Base-by-base conservation (phyloP, 2,329 filamentous ascomycete genomes). In the Diaporthe amygdali region DNA sequence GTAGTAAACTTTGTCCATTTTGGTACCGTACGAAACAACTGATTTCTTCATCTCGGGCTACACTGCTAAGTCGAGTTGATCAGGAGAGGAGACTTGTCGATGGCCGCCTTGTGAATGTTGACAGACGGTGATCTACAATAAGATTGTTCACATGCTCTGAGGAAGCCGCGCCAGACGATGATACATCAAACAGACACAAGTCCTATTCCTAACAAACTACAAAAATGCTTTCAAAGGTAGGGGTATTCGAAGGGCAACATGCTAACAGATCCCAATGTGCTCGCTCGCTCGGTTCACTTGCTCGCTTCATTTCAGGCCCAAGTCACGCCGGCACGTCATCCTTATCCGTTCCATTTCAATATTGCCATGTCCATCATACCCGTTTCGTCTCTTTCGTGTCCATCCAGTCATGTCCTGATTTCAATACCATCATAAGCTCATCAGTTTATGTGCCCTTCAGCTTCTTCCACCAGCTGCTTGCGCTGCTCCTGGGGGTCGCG, bases 381-480 rank as follows among this genome's bases (percentile, higher is more conserved):
- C 39, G 17, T 63, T 47, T 25, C 56, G 20, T 63, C 20, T 27
- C 56, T 34, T 63, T 63, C 56, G 27, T 34, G 17, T n/a, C 17
- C 66, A 47, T 56, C 66, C 27, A 34, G 30, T 56, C 66, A 34
- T 68, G 22, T n/a, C 3, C 20, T 34, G 5, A 49, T 27, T 9
- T 8, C 39, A 17, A 3, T 37, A n/a, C 25, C 39, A 37, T 68
- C 66, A 22, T 68, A 55, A 37, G 15, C 52, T 56, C 39, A 22
- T 70, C 61, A 55, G 25, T 64, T 72, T 47, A 77, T 39, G 55
- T 73, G 25, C 78, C 76, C 3, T 84, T 85, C 66, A 89, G 78
- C 81, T 89, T 89, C 81, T 82, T 87, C 88, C 88, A 90, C 88
- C 88, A 90, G 74, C 87, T 89, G n/a, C 68, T 69, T 15, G 66